phyloP scores from a whole-genome alignment of 163 green algal species.

The Smithsoniella earleae region DNA sequence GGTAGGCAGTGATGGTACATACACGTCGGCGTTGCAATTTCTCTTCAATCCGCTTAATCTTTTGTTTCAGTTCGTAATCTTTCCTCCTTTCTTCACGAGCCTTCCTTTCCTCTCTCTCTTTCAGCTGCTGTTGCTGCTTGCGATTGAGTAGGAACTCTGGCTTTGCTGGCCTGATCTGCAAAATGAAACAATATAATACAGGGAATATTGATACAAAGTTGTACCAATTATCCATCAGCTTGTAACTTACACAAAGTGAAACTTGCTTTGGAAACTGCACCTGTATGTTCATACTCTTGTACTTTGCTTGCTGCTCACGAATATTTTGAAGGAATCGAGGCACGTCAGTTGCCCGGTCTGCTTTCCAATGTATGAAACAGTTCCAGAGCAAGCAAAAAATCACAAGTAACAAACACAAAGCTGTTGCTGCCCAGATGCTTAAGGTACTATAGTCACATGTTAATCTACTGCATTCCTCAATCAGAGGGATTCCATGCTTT shows the following conservation, averaged over 20 bases:
- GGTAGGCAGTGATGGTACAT: no score
- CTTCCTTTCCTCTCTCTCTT: neutral
- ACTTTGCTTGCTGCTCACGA: constrained; percentile 27
- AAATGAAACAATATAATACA: no score
- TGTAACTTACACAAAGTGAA: no score
- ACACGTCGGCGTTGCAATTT: constrained; percentile 10
- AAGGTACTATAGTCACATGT: constrained; percentile 11
- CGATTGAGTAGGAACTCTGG: neutral
- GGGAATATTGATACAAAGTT: no score
- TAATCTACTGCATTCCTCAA: constrained; percentile 8
- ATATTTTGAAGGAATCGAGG: constrained; percentile 26
- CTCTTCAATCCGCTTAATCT: neutral
- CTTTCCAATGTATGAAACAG: constrained; percentile 23
- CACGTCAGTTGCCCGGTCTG: constrained; percentile 6
- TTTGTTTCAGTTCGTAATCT: constrained; percentile 8
- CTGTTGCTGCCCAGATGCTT: neutral
- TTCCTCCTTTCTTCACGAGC: neutral
- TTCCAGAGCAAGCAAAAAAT: constrained; percentile 25
- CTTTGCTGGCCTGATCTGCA: neutral
- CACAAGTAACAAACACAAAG: neutral
- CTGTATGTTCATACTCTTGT: constrained; percentile 17
- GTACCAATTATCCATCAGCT: no score
- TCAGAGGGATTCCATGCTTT: constrained; percentile 21
- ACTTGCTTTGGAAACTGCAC: no score
- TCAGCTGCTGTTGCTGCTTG: neutral